Base-by-base conservation (phyloP, 306 rosid genomes). In the Cucurbita argyrosperma region DNA sequence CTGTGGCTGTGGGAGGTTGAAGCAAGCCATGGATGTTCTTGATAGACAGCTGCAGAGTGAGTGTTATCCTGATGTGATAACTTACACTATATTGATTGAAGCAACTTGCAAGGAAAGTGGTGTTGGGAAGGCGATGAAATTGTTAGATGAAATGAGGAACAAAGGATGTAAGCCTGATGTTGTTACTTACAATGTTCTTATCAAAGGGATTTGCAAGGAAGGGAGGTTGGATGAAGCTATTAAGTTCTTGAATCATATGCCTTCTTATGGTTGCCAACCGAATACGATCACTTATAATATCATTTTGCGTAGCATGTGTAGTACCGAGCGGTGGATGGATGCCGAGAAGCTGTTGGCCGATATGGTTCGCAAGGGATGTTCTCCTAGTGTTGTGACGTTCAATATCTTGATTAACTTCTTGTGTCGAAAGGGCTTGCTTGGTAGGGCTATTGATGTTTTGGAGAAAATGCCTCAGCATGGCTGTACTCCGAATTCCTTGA, bases 371-470 rank as follows among this genome's bases (percentile, higher is more conserved):
- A 89, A 85, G 84, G 97, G 97, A 8, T 91, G 95, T 77, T 79
- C 99, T 72, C 99, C 97, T 10, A 91, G 96, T 81, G 97, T 91
- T 66, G 99, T 95, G 42, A 95, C 99, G 82, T 95, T 95, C 88
- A 95, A 95, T 76, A 95, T 91, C 76, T 86, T 95, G 88, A 95
- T 95, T 50, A 91, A 89, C 80, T 95, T 89, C 80, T 71, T 95
- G 83, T 95, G 99, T 77, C 80, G 96, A 70, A 87, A 85, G 82
- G 91, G 97, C 12, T 79, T 95, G 59, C 78, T 95, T 39, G 96
- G 96, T 71, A 86, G 96, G 82, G 99, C 99, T 10, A 80, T 95
- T 4, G 90, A 89, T 82, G 80, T 91, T 12, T 88, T 95, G 82
- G 96, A 91, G 87, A 91, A 89, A 87, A 89, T 95, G 99, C 88